Base-by-base conservation (phyloP, 2,329 filamentous ascomycete genomes). In the Cladosporium oxysporum region DNA sequence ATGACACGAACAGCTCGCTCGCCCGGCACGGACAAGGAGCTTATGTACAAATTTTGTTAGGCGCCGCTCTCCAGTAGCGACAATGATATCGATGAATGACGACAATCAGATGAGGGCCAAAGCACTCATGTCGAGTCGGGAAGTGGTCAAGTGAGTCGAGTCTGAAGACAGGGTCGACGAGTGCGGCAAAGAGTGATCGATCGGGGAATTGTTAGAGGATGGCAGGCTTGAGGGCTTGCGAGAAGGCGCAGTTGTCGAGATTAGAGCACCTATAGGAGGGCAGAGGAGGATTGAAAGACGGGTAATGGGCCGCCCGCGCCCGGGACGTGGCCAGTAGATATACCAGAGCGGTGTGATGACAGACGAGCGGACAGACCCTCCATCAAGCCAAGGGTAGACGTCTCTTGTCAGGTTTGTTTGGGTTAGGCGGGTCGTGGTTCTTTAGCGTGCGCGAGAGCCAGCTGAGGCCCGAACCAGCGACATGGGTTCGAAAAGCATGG, bases 381-480 rank as follows among this genome's bases (percentile, higher is more conserved):
- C 21, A 26, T 33, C 29, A 41, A 52, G 60, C 60, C 60, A 53
- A 62, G 60, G 60, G 60, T 50, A 35, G 49, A 55, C 18, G 60
- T 26, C 59, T 53, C 52, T 62, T 62, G 60, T 62, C 60, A 62
- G 60, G 49, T 53, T 62, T 62, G 60, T 62, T 62, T 62, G 60
- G 60, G 31, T 62, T 62, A 62, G 60, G 60, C 60, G 60, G 60
- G 60, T 62, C 60, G 49, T 62, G 26, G 33, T 55, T 62, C 28
- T 53, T 62, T 62, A 62, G 60, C 60, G 60, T 62, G 60, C 47
- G 60, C 60, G 52, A 62, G 49, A 41, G 49, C 60, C 60, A 62
- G 60, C 60, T 50, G 44, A 52, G 60, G 47, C 28, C 59, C 60
- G 47, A 62, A 53, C 60, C 60, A 62, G 60, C 60, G 49, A 41